Base-by-base conservation (phyloP, 108 stramenopile genomes). In the Cylindrotheca fusiformis region DNA sequence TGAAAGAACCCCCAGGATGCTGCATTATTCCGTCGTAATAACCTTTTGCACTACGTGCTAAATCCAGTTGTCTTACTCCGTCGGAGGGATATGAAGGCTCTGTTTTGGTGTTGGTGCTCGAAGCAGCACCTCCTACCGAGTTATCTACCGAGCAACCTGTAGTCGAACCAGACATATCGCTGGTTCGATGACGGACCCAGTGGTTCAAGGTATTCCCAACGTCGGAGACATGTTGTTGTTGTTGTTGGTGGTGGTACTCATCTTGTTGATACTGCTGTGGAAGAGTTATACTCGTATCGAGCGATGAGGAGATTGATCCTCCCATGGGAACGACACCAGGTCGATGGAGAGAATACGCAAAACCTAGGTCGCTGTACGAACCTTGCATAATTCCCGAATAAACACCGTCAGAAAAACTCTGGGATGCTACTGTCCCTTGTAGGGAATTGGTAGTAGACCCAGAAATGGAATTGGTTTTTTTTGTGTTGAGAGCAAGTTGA, bases 261-360 rank as follows among this genome's bases (percentile, higher is more conserved):
- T n/a, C n/a, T n/a, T n/a, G n/a, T n/a, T n/a, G n/a, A n/a, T n/a
- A n/a, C 31, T 56, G 61, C 22, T 29, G 29, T 19, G 49, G 6
- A 0, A 53, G 63, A 36, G 32, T 27, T 5, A 30, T 19, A 30
- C 14, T 50, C 22, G 46, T 6, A 18, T 64, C 63, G 8, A 64
- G 21, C 19, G 63, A 36, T 32, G 51, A 53, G 1, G 21, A 46
- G 25, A 64, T 23, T 3, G 63, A 56, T 18, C 63, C 69, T 47
- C 69, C 69, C 61, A 63, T 71, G 27, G 91, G 91, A 32, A 92
- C 83, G 25, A 85, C 82, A 21, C 91, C 91, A 8, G 91, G 91
- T 10, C 91, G 81, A 52, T 87, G 91, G 6, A 92, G 67, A 17
- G 91, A 87, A 58, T 75, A 77, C 2, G 78, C 85, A 21, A 92